These are phyloP conservation scores for Pseudogymnoascus pannorum DNA, from an alignment of 2,329 filamentous ascomycete species.

Conservation along the genomic window DNA sequence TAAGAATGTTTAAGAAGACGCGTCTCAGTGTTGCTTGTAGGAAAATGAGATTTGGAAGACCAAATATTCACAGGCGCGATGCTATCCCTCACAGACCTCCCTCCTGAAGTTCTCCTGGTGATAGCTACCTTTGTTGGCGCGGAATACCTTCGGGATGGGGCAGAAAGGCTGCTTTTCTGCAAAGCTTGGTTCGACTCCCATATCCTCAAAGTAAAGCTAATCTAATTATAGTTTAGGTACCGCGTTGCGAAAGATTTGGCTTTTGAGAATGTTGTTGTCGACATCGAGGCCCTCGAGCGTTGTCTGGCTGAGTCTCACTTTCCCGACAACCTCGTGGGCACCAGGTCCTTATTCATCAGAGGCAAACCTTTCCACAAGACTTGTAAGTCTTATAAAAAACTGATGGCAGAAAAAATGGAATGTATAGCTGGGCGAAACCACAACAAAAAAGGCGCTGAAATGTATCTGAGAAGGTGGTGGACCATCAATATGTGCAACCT, in stretches of 20 bases:
- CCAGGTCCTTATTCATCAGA: neutral
- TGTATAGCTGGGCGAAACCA: neutral
- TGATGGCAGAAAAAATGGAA: neutral
- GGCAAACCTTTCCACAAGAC: neutral
- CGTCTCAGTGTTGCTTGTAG: neutral
- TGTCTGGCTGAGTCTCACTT: neutral
- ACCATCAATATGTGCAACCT: conserved; percentile 1
- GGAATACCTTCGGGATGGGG: neutral
- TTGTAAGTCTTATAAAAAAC: neutral
- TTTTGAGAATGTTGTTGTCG: neutral
- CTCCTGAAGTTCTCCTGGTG: neutral
- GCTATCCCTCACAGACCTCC: conserved; percentile 3
- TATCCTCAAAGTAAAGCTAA: neutral
- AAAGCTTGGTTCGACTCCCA: conserved; percentile 9
- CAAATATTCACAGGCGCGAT: neutral
- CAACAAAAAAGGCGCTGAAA: neutral
- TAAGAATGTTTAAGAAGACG: neutral
- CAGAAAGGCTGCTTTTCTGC: conserved; percentile 5
- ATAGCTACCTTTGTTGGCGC: conserved; percentile 1
- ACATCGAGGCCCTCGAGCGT: neutral
- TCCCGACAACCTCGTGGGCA: neutral
- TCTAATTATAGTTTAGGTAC: conserved; percentile 2
- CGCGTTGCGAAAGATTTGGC: neutral
- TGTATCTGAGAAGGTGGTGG: neutral
- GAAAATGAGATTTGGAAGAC: neutral